Evolutionary conservation across 1,284 basidiomycete species (phyloP).

Genomic region (Apiotrichum sp.): DNA sequence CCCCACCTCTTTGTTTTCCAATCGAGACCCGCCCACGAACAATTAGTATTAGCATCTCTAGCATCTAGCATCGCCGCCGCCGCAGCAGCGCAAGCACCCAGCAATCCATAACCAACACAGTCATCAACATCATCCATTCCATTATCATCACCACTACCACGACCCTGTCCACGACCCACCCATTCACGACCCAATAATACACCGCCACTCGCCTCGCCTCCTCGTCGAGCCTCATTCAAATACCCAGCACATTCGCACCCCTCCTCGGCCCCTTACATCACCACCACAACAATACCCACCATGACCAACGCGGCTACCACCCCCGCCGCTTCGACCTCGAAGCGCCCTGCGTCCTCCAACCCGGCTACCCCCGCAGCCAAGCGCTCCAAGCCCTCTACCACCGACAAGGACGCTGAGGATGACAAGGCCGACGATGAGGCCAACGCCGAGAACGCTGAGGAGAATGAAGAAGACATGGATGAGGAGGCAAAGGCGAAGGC

Average conservation of each 20-base stretch:
- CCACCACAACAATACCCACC: not conserved
- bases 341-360: slow-evolving; percentile 12
- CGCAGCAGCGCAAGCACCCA: not conserved
- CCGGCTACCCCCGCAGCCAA: slow-evolving; percentile 12
- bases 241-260: no score
- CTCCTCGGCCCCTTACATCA: not conserved
- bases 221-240: not conserved
- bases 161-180: not conserved
- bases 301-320: not conserved
- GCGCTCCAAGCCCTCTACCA: slow-evolving; percentile 8
- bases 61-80: not conserved
- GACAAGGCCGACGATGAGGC: slow-evolving; percentile 18
- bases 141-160: not conserved
- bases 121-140: no score
- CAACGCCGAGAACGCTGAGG: slow-evolving; percentile 18
- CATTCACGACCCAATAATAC: not conserved
- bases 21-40: not conserved
- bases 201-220: not conserved
- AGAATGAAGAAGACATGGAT: slow-evolving; percentile 19
- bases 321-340: slow-evolving; percentile 12
- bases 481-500: slow-evolving; percentile 31
- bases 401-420: slow-evolving; percentile 3
- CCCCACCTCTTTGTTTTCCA: no score
- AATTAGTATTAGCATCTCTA: not conserved
- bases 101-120: not conserved